These are phyloP conservation scores for Leptomonas seymouri DNA, from an alignment of 208 protist species.

Conservation along the genomic window DNA sequence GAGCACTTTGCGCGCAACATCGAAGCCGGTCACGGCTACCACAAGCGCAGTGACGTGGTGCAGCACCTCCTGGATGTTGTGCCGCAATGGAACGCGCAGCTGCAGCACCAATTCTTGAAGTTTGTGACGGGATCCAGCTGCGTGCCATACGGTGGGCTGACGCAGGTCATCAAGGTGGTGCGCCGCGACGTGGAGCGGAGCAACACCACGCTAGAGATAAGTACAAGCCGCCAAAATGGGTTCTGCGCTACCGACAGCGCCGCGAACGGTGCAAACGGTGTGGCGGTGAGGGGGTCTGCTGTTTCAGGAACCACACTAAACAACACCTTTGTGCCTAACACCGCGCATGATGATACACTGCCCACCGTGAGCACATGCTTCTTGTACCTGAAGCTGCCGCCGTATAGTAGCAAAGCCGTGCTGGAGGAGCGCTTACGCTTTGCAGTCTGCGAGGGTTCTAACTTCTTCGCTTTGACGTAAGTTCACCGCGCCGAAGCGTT, in stretches of 20 bases:
- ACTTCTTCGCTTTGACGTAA: conserved; percentile 75
- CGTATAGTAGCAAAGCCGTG: conserved; percentile 84
- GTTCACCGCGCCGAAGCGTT: too few relatives aligned
- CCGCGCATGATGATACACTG: conserved; percentile 45
- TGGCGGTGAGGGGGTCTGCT: conserved; percentile 9
- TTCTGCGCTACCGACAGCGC: conserved; percentile 2
- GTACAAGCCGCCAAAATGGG: neutral
- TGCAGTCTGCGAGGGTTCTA: conserved; percentile 76
- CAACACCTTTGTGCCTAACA: conserved; percentile 15
- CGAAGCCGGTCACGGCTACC: conserved; percentile 70
- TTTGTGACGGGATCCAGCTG: conserved; percentile 83
- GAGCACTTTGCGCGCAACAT: conserved; percentile 53
- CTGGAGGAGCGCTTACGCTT: conserved; percentile 63
- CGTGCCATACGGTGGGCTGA: conserved; percentile 60
- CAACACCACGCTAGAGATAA: conserved; percentile 2
- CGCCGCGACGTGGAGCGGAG: conserved; percentile 47
- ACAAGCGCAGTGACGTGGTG: conserved; percentile 50
- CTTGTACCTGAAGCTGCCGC: conserved; percentile 94
- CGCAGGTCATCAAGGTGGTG: conserved; percentile 75
- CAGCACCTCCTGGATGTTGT: conserved; percentile 62
- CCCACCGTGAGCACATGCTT: conserved; percentile 97
- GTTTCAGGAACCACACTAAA: neutral
- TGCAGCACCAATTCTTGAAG: conserved; percentile 77
- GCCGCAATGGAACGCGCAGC: conserved; percentile 41
- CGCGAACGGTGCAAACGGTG: conserved; percentile 2